Percentiles rank a stretch among this genome's conserved stretches.
Conservation (phyloP, 225 moss, liverwort and hornwort genomes). For the Anthoceros angustus region DNA sequence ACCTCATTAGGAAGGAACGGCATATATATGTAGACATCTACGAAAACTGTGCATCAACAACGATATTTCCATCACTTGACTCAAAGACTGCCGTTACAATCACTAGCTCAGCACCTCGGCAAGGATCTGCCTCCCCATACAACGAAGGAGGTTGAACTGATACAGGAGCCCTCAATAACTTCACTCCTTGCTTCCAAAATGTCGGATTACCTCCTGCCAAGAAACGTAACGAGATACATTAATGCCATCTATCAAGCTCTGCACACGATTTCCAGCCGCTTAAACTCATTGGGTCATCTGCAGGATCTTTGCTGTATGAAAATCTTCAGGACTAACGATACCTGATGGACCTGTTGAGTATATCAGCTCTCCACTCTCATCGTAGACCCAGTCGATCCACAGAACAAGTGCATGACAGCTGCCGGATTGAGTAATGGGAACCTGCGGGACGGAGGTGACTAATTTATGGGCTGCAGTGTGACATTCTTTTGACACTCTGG, state of each 20-base stretch:
- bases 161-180: conserved; percentile 30
- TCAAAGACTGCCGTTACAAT: not conserved
- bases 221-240: not conserved
- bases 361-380: conserved; percentile 16
- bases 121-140: not conserved
- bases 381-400: conserved; percentile 62
- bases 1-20: too few relatives aligned
- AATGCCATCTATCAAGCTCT: not conserved
- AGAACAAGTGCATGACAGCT: conserved; percentile 45
- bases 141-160: conserved; percentile 9
- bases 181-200: conserved; percentile 48
- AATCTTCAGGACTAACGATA: not conserved
- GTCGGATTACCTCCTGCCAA: conserved; percentile 25
- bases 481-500: not conserved
- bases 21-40: too few relatives aligned
- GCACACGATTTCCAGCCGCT: not conserved
- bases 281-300: too few relatives aligned
- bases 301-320: not conserved
- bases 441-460: conserved; percentile 9
- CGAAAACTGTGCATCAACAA: not conserved
- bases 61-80: not conserved
- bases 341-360: conserved; percentile 58
- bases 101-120: not conserved
- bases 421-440: conserved; percentile 23
- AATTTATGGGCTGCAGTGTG: not conserved